These are phyloP conservation scores for Malassezia psittaci DNA, from an alignment of 1,284 basidiomycete genomes.

Conservation along the genomic window DNA sequence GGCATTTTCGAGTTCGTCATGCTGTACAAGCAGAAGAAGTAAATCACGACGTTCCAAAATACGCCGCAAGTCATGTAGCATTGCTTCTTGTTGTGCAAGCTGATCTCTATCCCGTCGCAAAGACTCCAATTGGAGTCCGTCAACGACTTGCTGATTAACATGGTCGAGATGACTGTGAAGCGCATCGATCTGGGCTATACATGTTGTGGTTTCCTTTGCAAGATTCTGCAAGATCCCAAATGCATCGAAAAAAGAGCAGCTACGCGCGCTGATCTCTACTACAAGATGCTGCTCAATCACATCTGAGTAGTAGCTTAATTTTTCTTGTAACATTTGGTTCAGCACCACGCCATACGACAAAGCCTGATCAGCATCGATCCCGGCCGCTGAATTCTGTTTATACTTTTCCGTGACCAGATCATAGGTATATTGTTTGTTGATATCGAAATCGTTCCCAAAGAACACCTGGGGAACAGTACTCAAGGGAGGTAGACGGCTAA, in stretches of 20 bases:
- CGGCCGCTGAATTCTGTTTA: conserved; percentile 23
- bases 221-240: conserved; percentile 85
- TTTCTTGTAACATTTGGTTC: conserved; percentile 67
- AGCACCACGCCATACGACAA: conserved; percentile 29
- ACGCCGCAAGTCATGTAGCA: conserved; percentile 22
- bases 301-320: conserved; percentile 82
- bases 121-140: conserved; percentile 23
- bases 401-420: conserved; percentile 62
- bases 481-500: conserved; percentile 51
- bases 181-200: conserved; percentile 64
- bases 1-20: conserved; percentile 41
- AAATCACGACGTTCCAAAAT: conserved; percentile 34
- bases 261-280: conserved; percentile 78
- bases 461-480: conserved; percentile 67
- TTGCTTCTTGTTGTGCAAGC: conserved; percentile 21
- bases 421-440: conserved; percentile 76
- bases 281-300: conserved; percentile 89
- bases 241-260: conserved; percentile 89
- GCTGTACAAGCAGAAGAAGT: conserved; percentile 27
- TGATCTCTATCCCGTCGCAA: conserved; percentile 28
- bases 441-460: conserved; percentile 67
- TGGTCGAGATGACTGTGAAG: conserved; percentile 64
- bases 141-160: conserved; percentile 57
- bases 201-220: conserved; percentile 73
- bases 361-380: background rate